phyloP scores from a whole-genome alignment of 805 yeast genomes.

The Yarrowia yakushimensis region DNA sequence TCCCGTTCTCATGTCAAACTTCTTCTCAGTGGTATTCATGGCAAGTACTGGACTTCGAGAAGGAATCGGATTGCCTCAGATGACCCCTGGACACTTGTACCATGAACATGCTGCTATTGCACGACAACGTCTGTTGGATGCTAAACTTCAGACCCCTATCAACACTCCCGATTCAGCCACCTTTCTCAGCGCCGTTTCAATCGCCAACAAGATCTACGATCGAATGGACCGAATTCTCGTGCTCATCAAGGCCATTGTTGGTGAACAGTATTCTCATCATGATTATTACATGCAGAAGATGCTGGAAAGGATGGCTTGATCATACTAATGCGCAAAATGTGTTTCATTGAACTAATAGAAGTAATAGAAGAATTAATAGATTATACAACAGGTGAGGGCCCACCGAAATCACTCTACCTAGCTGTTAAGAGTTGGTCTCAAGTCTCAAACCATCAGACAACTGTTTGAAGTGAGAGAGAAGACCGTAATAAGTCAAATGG shows the following conservation, averaged over 20 bases:
- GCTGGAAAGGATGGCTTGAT: not conserved
- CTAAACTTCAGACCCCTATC: not conserved
- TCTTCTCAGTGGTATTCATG: slow-evolving; percentile 38
- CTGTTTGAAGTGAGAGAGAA: no score
- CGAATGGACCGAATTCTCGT: slow-evolving; percentile 36
- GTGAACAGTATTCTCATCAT: slow-evolving; percentile 37
- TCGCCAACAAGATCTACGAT: slow-evolving; percentile 35
- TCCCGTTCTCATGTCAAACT: slow-evolving; percentile 33
- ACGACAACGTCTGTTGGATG: not conserved
- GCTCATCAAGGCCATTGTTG: slow-evolving; percentile 38
- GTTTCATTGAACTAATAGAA: not conserved
- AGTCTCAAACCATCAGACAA: no score
- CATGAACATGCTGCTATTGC: slow-evolving; percentile 15
- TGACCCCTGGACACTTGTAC: slow-evolving; percentile 35
- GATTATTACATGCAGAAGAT: slow-evolving; percentile 27
- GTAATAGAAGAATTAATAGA: not conserved
- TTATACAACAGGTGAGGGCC: no score
- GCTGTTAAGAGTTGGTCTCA: no score
- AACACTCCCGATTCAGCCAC: slow-evolving; percentile 32
- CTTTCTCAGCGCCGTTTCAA: slow-evolving; percentile 31
- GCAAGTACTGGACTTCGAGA: slow-evolving; percentile 33
- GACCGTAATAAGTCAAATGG: no score
- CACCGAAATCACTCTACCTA: no score
- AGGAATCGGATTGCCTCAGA: slow-evolving; percentile 36
- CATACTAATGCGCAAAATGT: not conserved